Percentiles rank a stretch among this genome's conserved stretches.
Conservation (phyloP, 2,329 filamentous ascomycete genomes). For the Colletotrichum acutatum region DNA sequence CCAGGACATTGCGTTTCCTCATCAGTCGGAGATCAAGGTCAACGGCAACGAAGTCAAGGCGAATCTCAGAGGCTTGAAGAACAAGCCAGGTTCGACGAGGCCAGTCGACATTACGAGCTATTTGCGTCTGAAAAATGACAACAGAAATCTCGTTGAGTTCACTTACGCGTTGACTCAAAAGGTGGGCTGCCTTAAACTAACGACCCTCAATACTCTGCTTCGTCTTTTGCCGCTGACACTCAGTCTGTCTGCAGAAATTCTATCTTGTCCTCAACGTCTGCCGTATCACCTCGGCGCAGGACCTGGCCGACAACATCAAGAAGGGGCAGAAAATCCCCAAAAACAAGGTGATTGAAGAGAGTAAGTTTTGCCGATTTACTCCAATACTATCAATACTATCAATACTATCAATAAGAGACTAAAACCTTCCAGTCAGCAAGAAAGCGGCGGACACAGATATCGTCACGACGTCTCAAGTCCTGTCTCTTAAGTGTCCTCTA, state of each 20-base stretch:
- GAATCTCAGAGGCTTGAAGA: slow-evolving; percentile 95
- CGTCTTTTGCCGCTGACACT: slow-evolving; percentile 34
- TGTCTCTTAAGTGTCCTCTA: slow-evolving; percentile 93
- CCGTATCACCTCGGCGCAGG: slow-evolving; percentile 75
- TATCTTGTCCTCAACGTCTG: slow-evolving; percentile 82
- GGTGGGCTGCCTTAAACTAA: slow-evolving; percentile 59
- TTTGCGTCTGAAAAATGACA: slow-evolving; percentile 73
- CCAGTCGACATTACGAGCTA: slow-evolving; percentile 89
- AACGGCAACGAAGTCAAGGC: slow-evolving; percentile 89
- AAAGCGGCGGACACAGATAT: slow-evolving; percentile 90
- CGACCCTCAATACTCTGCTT: slow-evolving; percentile 17
- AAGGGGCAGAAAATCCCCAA: slow-evolving; percentile 79
- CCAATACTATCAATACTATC: background rate
- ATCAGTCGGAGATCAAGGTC: slow-evolving; percentile 91
- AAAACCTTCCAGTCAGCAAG: slow-evolving; percentile 70
- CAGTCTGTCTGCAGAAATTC: slow-evolving; percentile 67
- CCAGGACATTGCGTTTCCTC: slow-evolving; percentile 88
- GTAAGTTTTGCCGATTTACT: slow-evolving; percentile 60
- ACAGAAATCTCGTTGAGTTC: slow-evolving; percentile 80
- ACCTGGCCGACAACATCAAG: slow-evolving; percentile 76
- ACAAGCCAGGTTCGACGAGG: slow-evolving; percentile 93
- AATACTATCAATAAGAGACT: slow-evolving; percentile 29
- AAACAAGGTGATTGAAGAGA: slow-evolving; percentile 83
- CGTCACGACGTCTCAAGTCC: slow-evolving; percentile 84
- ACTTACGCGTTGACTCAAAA: slow-evolving; percentile 94